Percentiles rank a stretch among this genome's conserved stretches.
Evolutionary conservation across 371 early-diverging fungal genomes (phyloP).

Genomic region (Cokeromyces recurvatus): DNA sequence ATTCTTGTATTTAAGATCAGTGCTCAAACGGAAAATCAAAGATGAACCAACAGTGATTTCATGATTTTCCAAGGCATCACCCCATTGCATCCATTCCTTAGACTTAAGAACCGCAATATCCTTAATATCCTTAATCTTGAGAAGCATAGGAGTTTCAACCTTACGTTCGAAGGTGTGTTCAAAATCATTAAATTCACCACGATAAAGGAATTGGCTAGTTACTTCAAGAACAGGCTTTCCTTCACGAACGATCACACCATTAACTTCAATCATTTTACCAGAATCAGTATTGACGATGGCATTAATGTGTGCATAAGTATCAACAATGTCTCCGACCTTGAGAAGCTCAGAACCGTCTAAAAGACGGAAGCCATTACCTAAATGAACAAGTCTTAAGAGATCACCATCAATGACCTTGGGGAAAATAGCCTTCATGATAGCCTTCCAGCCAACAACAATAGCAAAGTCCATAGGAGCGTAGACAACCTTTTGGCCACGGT

Average conservation of each 20-base stretch:
- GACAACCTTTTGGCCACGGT: slow-evolving; percentile 57
- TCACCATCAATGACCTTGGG: slow-evolving; percentile 94
- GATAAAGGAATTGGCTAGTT: slow-evolving; percentile 86
- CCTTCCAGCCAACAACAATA: slow-evolving; percentile 92
- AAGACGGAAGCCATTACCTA: slow-evolving; percentile 91
- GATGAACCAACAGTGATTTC: slow-evolving; percentile 66
- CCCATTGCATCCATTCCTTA: slow-evolving; percentile 89
- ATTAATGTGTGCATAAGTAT: slow-evolving; percentile 71
- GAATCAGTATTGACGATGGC: slow-evolving; percentile 81
- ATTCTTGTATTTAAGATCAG: slow-evolving; percentile 76
- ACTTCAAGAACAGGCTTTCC: slow-evolving; percentile 70
- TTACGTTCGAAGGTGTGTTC: slow-evolving; percentile 81
- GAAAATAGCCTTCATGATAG: slow-evolving; percentile 91
- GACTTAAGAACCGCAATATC: slow-evolving; percentile 86
- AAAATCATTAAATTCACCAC: slow-evolving; percentile 82
- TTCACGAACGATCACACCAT: slow-evolving; percentile 66
- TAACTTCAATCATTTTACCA: slow-evolving; percentile 91
- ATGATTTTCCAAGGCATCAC: slow-evolving; percentile 55
- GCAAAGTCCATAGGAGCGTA: slow-evolving; percentile 93
- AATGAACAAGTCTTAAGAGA: slow-evolving; percentile 87
- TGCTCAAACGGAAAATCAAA: slow-evolving; percentile 82
- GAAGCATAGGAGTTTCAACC: slow-evolving; percentile 78
- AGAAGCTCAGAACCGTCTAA: slow-evolving; percentile 77
- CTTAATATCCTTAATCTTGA: slow-evolving; percentile 72
- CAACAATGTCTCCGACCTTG: slow-evolving; percentile 80